Evolutionary conservation across 169 alveolate species (phyloP).

Genomic region (Theileria annulata): DNA sequence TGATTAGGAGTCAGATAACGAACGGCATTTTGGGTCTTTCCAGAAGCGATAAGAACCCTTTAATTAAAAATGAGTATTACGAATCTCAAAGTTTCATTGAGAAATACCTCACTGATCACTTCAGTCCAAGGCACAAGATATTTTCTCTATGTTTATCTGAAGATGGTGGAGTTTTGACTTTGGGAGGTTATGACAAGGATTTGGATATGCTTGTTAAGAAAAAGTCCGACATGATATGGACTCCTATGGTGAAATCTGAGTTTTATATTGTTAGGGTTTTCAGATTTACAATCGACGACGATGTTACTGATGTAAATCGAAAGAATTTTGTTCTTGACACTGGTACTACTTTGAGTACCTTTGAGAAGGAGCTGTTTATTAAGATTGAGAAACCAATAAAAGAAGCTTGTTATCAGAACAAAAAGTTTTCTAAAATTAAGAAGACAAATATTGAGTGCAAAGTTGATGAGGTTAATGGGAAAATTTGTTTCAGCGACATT

Average conservation of each 20-base stretch:
- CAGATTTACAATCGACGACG: constrained; percentile 1
- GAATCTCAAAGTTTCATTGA: constrained; percentile 28
- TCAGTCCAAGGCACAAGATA: constrained; percentile 11
- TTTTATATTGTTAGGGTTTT: constrained; percentile 19
- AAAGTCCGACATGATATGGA: constrained; percentile 25
- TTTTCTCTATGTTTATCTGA: constrained; percentile 71
- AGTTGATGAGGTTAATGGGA: background rate
- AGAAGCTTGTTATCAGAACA: background rate
- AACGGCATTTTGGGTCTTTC: constrained; percentile 76
- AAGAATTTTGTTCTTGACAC: constrained; percentile 46
- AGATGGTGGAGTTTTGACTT: constrained; percentile 67
- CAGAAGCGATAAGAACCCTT: constrained; percentile 16
- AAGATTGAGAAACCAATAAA: background rate
- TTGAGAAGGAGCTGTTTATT: constrained; percentile 17
- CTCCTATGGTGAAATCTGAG: constrained; percentile 15
- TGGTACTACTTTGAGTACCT: constrained; percentile 46
- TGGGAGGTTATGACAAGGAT: constrained; percentile 65
- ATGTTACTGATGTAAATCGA: background rate
- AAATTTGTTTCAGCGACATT: constrained; percentile 50
- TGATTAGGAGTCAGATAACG: constrained; percentile 69
- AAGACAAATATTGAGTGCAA: constrained; percentile 1
- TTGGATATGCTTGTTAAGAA: background rate
- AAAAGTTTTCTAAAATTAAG: background rate
- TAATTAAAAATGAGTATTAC: constrained; percentile 4
- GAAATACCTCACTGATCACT: constrained; percentile 32